Evolutionary conservation across 805 yeast genomes (phyloP), one percentile per base, ranked within the genome.

Genomic region (Ogataea paradorogensis): DNA sequence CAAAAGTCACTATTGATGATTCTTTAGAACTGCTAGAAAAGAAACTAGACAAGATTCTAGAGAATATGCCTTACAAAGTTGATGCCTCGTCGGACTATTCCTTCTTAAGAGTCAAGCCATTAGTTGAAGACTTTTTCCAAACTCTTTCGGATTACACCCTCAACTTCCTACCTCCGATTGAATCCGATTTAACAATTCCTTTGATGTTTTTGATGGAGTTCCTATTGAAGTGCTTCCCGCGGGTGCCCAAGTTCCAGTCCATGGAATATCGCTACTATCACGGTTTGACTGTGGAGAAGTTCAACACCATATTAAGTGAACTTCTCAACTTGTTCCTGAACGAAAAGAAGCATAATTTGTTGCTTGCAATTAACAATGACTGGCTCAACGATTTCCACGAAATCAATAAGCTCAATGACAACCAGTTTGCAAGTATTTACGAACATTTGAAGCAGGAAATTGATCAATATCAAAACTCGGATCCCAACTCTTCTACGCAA

Each of bases 81-180:
- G 89, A 84, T 51, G 69, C 73, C 8, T 69, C 74, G 26, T 76
- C 84, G 33, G 95, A 87, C 59, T 87, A 87, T 55, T 78, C 90
- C 4, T 87, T 78, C 58, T 62, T 84, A 42, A 70, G 95, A 41
- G 84, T 88, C 26, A 79, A 84, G 53, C 76, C 83, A 6, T 62
- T 68, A 42, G 72, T 85, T 46, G 74, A 75, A 43, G 93, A 84
- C 50, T 85, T 87, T 50, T 72, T 84, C 44, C 69, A 71, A 46
- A 78, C 86, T 15, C 65, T 88, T 38, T 76, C 84, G 13, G 96
- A 87, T 59, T 86, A 82, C 57, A 80, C 85, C 5, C 66, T 82
- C 42, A 77, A 75, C 51, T 82, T 81, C 51, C 65, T 87, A 45
- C 89, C 93, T 15, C 91, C 91, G 2, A 70, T 75, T 36, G 87